A percentile compares a stretch with the other conserved stretches of the same genome.
Evolutionary conservation across 129 eudicot genomes (phyloP).

Genomic region (Deinandra increscens): DNA sequence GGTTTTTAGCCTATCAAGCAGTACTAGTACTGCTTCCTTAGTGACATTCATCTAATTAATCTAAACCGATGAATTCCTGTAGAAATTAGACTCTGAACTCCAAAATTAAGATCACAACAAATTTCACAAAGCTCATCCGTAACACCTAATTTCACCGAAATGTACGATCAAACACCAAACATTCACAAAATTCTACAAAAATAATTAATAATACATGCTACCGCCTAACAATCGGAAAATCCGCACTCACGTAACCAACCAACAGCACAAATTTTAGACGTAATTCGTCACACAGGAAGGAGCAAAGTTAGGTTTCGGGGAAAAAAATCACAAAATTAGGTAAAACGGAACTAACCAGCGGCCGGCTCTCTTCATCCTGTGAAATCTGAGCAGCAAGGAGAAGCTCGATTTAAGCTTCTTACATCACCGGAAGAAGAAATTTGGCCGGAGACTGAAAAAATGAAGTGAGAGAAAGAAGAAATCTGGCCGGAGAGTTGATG

Average conservation of each 20-base stretch:
- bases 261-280: conserved; percentile 3
- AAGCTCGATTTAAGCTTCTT: neutral
- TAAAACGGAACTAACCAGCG: conserved; percentile 33
- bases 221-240: neutral
- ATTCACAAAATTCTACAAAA: conserved; percentile 1
- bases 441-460: conserved; percentile 20
- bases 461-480: conserved; percentile 18
- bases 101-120: conserved; percentile 1
- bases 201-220: conserved; percentile 13
- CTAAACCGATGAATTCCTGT: neutral
- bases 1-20: neutral
- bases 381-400: conserved; percentile 9
- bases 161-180: conserved; percentile 14
- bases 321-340: conserved; percentile 33
- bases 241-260: neutral
- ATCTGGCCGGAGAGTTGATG: conserved; percentile 28
- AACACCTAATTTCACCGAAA: neutral
- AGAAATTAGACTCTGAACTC: neutral
- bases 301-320: conserved; percentile 11
- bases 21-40: no score
- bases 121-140: neutral
- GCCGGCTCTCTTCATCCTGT: neutral
- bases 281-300: neutral
- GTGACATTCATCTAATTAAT: neutral
- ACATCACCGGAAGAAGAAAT: no score